These are phyloP conservation scores for Gryganskiella cystojenkinii DNA, from an alignment of 192 early-diverging fungal genomes.

Conservation along the genomic window DNA sequence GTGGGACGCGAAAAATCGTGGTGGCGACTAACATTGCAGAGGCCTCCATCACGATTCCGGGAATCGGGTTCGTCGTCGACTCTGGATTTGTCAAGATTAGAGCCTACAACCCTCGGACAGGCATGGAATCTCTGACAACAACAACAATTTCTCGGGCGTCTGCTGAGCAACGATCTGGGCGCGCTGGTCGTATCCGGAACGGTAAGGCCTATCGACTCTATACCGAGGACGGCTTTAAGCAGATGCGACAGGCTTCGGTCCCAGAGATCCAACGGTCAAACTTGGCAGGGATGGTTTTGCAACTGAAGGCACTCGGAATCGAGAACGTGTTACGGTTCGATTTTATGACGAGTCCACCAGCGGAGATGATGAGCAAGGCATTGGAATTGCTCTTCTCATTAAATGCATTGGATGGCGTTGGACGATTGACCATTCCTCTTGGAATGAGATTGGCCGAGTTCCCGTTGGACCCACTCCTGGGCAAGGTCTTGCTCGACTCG, in stretches of 20 bases:
- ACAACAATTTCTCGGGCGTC: conserved; percentile 94
- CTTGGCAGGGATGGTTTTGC: conserved; percentile 72
- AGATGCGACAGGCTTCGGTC: conserved; percentile 85
- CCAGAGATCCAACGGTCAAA: conserved; percentile 94
- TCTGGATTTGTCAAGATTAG: conserved; percentile 82
- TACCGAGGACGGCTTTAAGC: conserved; percentile 83
- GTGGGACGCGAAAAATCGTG: conserved; percentile 80
- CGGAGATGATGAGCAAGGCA: conserved; percentile 74
- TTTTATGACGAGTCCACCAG: conserved; percentile 81
- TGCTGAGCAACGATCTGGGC: conserved; percentile 92
- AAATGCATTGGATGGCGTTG: conserved; percentile 76
- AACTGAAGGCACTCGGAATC: conserved; percentile 84
- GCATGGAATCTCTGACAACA: conserved; percentile 90
- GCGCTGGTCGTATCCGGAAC: conserved; percentile 91
- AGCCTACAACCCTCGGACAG: conserved; percentile 93
- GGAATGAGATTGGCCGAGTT: conserved; percentile 79
- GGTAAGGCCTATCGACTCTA: conserved; percentile 94
- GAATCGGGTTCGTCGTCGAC: conserved; percentile 83
- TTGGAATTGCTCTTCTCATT: conserved; percentile 81
- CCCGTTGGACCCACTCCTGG: conserved; percentile 78
- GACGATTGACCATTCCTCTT: conserved; percentile 75
- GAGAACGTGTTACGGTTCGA: conserved; percentile 85
- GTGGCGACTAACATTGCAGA: conserved; percentile 94
- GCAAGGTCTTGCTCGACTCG: conserved; percentile 73
- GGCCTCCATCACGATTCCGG: conserved; percentile 81